These are phyloP conservation scores for Lactarius pseudohatsudake DNA, from an alignment of 768 basidiomycete species.

Conservation along the genomic window DNA sequence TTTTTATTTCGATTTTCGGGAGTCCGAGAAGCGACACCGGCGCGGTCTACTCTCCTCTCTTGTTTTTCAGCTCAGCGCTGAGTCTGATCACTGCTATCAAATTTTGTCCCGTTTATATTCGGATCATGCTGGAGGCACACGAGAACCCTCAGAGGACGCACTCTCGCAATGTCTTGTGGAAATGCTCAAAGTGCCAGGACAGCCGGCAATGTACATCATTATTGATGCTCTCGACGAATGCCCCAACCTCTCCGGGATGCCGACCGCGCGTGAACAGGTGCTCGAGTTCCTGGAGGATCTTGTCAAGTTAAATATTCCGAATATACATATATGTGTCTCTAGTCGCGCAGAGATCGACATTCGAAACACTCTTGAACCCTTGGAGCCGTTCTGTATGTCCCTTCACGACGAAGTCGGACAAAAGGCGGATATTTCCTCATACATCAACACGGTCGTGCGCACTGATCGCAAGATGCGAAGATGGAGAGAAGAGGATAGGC, in stretches of 20 bases:
- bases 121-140: not conserved
- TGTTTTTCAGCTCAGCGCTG: not conserved
- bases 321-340: conserved; percentile 12
- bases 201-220: not conserved
- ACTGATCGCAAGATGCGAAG: not conserved
- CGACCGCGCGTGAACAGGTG: not conserved
- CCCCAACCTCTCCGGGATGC: not conserved
- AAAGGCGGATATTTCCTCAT: not conserved
- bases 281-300: conserved; percentile 3
- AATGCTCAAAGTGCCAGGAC: not conserved
- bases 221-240: conserved; percentile 18
- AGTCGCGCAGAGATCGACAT: conserved; percentile 13
- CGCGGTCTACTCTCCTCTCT: conserved; percentile 10
- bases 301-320: not conserved
- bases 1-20: conserved; percentile 17
- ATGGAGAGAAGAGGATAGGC: not conserved
- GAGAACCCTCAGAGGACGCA: not conserved
- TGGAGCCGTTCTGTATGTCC: not conserved
- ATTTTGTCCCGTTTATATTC: not conserved
- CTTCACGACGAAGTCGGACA: conserved; percentile 8
- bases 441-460: not conserved
- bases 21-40: not conserved
- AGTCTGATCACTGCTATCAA: not conserved
- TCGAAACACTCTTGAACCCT: not conserved
- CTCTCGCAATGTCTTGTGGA: conserved; percentile 4